phyloP scores from a whole-genome alignment of 2,329 filamentous ascomycete genomes.

The Aspergillus sp. region DNA sequence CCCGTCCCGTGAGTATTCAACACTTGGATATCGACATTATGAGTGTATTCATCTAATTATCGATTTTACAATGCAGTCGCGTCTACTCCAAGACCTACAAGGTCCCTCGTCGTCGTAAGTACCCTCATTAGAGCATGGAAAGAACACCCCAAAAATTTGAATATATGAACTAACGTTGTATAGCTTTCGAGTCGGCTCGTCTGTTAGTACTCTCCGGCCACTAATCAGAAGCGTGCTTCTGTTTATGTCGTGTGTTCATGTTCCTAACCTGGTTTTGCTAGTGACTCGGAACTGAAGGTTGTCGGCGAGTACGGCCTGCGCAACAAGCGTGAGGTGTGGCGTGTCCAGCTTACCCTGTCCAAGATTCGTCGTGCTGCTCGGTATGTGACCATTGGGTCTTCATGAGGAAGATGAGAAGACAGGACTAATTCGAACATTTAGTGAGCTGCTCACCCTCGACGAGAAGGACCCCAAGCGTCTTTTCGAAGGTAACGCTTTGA shows the following conservation, averaged over 20 bases:
- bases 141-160: not conserved
- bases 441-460: slow-evolving; percentile 99
- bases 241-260: slow-evolving; percentile 83
- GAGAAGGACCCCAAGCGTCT: slow-evolving; percentile 99
- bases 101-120: slow-evolving; percentile 83
- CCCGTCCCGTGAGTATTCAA: slow-evolving; percentile 42
- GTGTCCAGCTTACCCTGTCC: slow-evolving; percentile 98
- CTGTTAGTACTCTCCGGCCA: slow-evolving; percentile 95
- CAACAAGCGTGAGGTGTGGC: slow-evolving; percentile 99
- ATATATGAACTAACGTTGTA: slow-evolving; percentile 37
- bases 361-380: slow-evolving; percentile 99
- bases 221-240: slow-evolving; percentile 97
- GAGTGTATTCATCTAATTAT: slow-evolving; percentile 38
- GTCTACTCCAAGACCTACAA: slow-evolving; percentile 99
- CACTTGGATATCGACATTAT: slow-evolving; percentile 25
- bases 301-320: slow-evolving; percentile 99
- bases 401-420: not conserved
- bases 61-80: slow-evolving; percentile 43
- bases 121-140: not conserved
- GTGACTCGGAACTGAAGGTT: slow-evolving; percentile 99
- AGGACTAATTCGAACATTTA: slow-evolving; percentile 39
- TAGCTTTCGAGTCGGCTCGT: slow-evolving; percentile 97
- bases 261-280: slow-evolving; percentile 68
- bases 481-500: slow-evolving; percentile 99
- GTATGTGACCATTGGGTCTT: slow-evolving; percentile 56